Evolutionary conservation across 2,329 filamentous ascomycete genomes (phyloP), one percentile per base, ranked within the genome.

Genomic region (Aspergillus sp.): DNA sequence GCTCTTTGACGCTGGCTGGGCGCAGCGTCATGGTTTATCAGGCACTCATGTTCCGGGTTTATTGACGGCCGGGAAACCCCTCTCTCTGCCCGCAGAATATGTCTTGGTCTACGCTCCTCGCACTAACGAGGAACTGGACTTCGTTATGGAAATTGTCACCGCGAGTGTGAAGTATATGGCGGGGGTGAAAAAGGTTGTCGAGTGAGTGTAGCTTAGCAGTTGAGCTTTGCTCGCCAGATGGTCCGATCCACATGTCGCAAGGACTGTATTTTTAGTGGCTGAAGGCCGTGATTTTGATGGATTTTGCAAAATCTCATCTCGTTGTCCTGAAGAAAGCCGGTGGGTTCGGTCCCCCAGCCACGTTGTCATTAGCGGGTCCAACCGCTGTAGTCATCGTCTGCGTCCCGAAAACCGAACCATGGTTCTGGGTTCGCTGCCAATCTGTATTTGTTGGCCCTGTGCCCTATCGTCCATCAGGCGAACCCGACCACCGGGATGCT

Each of bases 1-100:
- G 52, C 79, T 94, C 20, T 73, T 95, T 16, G 80, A 85, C 55
- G 84, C 83, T 54, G 88, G 89, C 2, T 95, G 90, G 90, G 90
- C 87, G 1, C 85, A 95, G 72, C 66, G 81, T 24, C 82, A 84
- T 69, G 79, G 79, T 3, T 63, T 74, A 19, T 66, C 67, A 3
- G 69, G 71, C n/a, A 64, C 87, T 3, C 82, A 82, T 60, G 84
- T 83, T n/a, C 81, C 84, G 13, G 83, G 81, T 73, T 90, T 91
- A 65, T 38, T 66, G n/a, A 56, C 51, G 7, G 41, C 62, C 11
- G 60, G 62, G 2, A 55, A 47, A 2, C 20, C 46, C 9, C 47
- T 58, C 1, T 47, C 53, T 40, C 20, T 67, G 2, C 65, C 66
- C 1, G 47, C 46, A 0, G 67, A 69, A 42, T 69, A 61, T 58